Conservation (phyloP, 768 basidiomycete genomes). For the Xerocomellus dryophilus region DNA sequence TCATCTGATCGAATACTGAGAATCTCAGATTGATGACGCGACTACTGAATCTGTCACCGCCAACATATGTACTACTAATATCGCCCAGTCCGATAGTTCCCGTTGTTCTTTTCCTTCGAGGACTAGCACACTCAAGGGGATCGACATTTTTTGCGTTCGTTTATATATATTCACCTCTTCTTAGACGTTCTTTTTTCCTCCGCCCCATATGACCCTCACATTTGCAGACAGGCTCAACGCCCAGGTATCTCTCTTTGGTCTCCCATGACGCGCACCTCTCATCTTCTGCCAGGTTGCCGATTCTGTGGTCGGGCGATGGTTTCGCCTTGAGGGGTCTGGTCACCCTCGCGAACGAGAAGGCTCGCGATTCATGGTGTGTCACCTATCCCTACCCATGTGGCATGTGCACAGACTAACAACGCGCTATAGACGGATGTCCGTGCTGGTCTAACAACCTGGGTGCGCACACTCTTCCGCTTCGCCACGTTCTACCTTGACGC, state of each 20-base stretch:
- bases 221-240: conserved; percentile 43
- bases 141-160: conserved; percentile 10
- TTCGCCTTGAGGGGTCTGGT: conserved; percentile 70
- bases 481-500: conserved; percentile 4
- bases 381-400: conserved; percentile 12
- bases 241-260: conserved; percentile 26
- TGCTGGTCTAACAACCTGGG: conserved; percentile 81
- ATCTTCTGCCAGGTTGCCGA: conserved; percentile 35
- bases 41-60: conserved; percentile 5
- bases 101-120: conserved; percentile 7
- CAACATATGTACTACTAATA: conserved; percentile 13
- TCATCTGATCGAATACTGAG: conserved; percentile 8
- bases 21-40: conserved; percentile 22
- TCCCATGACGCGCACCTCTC: not conserved
- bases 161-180: conserved; percentile 22
- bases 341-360: conserved; percentile 59
- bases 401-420: conserved; percentile 6
- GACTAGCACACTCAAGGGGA: not conserved
- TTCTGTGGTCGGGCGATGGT: conserved; percentile 57
- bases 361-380: conserved; percentile 53
- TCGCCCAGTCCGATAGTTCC: not conserved
- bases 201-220: conserved; percentile 35
- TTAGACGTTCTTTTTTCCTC: conserved; percentile 19
- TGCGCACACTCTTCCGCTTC: conserved; percentile 32
- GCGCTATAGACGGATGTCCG: conserved; percentile 64